These are phyloP conservation scores for Calonectria hongkongensis DNA, from an alignment of 2,329 filamentous ascomycete genomes.

Conservation along the genomic window DNA sequence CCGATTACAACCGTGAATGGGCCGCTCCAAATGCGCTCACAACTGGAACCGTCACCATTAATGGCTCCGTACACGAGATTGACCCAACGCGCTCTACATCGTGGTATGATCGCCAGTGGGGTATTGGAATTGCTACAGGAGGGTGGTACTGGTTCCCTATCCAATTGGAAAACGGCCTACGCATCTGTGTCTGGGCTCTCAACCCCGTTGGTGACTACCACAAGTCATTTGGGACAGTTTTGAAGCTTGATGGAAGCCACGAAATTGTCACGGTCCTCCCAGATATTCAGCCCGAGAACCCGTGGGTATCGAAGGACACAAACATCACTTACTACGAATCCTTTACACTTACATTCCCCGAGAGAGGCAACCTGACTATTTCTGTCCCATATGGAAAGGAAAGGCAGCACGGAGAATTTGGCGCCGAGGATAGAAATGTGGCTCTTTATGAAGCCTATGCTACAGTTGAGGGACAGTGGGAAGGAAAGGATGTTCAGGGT, in stretches of 20 bases:
- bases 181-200: conserved; percentile 14
- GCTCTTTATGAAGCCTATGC: conserved; percentile 9
- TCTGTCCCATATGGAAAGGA: conserved; percentile 7
- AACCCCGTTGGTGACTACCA: conserved; percentile 9
- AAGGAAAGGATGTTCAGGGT: not conserved
- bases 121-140: not conserved
- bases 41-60: not conserved
- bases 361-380: not conserved
- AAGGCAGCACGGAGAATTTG: conserved; percentile 15
- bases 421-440: not conserved
- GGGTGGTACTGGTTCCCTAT: conserved; percentile 19
- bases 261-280: not conserved
- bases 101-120: conserved; percentile 16
- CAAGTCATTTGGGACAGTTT: conserved; percentile 5
- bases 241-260: conserved; percentile 1
- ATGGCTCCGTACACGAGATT: not conserved
- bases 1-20: conserved; percentile 19
- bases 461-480: not conserved
- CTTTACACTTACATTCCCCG: not conserved
- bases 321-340: conserved; percentile 20
- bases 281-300: conserved; percentile 5
- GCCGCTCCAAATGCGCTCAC: conserved; percentile 1
- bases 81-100: not conserved
- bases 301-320: not conserved
- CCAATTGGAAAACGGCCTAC: conserved; percentile 11